Evolutionary conservation across 495 filamentous ascomycete species (phyloP).

Genomic region (Xylaria longipes): DNA sequence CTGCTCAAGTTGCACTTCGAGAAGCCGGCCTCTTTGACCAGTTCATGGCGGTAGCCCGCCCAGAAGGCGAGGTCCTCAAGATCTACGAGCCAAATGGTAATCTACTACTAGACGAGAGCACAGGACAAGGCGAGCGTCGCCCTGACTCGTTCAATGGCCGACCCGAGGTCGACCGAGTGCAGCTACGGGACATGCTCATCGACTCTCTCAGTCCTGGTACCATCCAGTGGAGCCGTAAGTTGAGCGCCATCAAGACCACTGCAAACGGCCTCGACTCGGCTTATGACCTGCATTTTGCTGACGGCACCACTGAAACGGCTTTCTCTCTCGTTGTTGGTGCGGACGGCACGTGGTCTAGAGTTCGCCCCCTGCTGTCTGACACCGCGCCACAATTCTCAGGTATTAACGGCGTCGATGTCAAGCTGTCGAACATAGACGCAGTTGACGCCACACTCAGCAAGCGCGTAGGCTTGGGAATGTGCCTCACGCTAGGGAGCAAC

Average conservation of each 20-base stretch:
- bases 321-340: slow-evolving; percentile 8
- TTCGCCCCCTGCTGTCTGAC: background rate
- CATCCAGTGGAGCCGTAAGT: slow-evolving; percentile 9
- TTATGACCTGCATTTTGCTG: slow-evolving; percentile 6
- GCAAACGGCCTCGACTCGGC: background rate
- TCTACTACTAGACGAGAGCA: slow-evolving; percentile 7
- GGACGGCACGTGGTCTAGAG: slow-evolving; percentile 18
- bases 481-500: too few species aligned
- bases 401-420: too few species aligned
- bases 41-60: slow-evolving; percentile 13
- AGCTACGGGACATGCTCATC: slow-evolving; percentile 12
- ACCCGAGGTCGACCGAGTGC: slow-evolving; percentile 15
- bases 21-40: slow-evolving; percentile 11
- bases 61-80: slow-evolving; percentile 20
- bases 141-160: slow-evolving; percentile 4
- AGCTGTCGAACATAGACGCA: too few species aligned
- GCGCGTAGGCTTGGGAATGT: too few species aligned
- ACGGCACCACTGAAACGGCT: background rate
- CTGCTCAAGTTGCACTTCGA: slow-evolving; percentile 9
- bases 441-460: too few species aligned
- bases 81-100: slow-evolving; percentile 3
- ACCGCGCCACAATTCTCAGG: too few species aligned
- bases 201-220: slow-evolving; percentile 8
- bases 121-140: slow-evolving; percentile 3
- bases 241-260: slow-evolving; percentile 10